Evolutionary conservation across 257 asterid species (phyloP), one percentile per base, ranked within the genome.

Genomic region (Solanum gandarillasii): DNA sequence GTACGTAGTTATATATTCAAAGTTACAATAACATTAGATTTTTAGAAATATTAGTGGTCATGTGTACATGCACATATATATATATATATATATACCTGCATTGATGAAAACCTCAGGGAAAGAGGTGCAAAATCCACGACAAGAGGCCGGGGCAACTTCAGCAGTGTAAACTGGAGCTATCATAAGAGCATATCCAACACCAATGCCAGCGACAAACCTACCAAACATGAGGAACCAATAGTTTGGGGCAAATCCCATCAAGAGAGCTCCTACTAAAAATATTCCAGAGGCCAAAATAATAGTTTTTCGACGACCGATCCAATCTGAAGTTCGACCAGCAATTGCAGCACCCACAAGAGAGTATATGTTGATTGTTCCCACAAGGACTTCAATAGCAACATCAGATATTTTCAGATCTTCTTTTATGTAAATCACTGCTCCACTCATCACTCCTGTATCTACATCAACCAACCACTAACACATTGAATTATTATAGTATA

Each of bases 241-340:
- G 87, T 86, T 88, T 9, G 91, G 85, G 27, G 94, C 92, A 16
- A 88, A 83, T 20, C 91, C 94, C 95, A 92, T 91, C 46, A 90
- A 67, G 0, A 90, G 10, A 4, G 93, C 93, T 23, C 95, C 95
- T 12, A 48, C 71, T 25, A 92, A 90, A 86, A 91, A 91, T 71
- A 90, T 85, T 41, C 84, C 88, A 27, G 21, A 29, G 6, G 75
- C 75, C 16, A 68, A 68, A 27, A 68, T 32, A 68, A 68, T 68
- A 4, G 95, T 92, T 32, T 78, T 55, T 36, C 93, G 93, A 16
- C 93, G 92, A 18, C 94, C 94, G 1, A 48, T 48, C 60, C 60
- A 14, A 48, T 48, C 60, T 48, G 60, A 48, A 6, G 93, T 92
- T 88, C 90, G 41, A 6, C 92, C 94, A 1, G 93, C 93, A 20